Evolutionary conservation across 805 yeast species (phyloP), one percentile per base, ranked within the genome.

Genomic region (Wickerhamomyces sydowiorum): DNA sequence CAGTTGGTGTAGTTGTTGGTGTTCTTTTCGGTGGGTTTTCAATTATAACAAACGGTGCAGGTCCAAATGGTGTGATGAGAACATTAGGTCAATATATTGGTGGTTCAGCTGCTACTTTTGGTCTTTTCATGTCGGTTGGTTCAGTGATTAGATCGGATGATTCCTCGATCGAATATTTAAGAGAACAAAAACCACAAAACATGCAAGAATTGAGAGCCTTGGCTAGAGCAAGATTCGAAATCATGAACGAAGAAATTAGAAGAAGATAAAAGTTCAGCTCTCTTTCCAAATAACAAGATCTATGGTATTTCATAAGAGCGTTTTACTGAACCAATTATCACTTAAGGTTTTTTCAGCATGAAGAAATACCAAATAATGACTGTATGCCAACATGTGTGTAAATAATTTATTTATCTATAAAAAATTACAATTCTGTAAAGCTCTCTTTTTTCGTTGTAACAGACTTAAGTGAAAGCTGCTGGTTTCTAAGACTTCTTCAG

Each of bases 91-190:
- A 91, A 67, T 93, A 90, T 66, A 90, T 93, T 66, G 82, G 85
- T 56, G 97, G 97, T 42, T 87, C 96, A 5, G 96, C 96, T 3
- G 96, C 95, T 38, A 91, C 97, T 10, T 91, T 93, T 65, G 97
- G 97, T 32, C 75, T 91, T 54, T 88, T 91, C 65, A 90, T 91
- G 98, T 85, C 95, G 35, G 85, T 91, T 51, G 98, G 99, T 30
- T 86, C 96, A 10, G 89, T 86, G 17, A 86, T 86, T 49, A 78
- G 96, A 70, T 82, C 91, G 37, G 96, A 86, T 48, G 65, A 65
- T 37, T 45, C 49, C 23, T 25, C 42, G 17, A 28, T 21, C 36
- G 61, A 58, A 31, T n/a, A 20, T 17, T 24, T 24, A 17, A 12
- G 13, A 24, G 49, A 46, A 32, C 41, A 38, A 38, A 60, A 54